A percentile compares a stretch with the other conserved stretches of the same genome.
Evolutionary conservation across 495 filamentous ascomycete genomes (phyloP).

Genomic region (Lepraria neglecta): DNA sequence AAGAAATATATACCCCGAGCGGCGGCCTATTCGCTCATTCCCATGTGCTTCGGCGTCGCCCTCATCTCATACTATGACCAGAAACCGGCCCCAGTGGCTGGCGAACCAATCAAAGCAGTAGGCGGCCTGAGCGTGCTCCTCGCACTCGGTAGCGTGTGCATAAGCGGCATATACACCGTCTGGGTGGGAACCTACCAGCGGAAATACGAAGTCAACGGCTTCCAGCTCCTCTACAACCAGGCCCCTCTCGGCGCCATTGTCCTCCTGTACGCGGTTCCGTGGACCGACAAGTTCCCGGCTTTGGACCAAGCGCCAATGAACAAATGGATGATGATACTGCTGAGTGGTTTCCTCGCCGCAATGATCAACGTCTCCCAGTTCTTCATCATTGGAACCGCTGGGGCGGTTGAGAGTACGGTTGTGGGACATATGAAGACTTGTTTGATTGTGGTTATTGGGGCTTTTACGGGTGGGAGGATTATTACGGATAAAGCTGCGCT

Average conservation of each 20-base stretch:
- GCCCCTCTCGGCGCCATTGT: conserved; percentile 58
- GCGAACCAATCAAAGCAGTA: conserved; percentile 43
- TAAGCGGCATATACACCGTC: conserved; percentile 63
- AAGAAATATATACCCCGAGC: conserved; percentile 49
- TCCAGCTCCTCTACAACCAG: conserved; percentile 69
- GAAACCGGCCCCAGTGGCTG: conserved; percentile 41
- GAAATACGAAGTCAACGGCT: conserved; percentile 59
- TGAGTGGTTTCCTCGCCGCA: conserved; percentile 52
- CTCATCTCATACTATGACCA: conserved; percentile 69
- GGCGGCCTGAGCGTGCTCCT: conserved; percentile 54
- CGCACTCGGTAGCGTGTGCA: conserved; percentile 56
- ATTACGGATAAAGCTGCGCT: conserved; percentile 26
- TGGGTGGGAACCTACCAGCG: conserved; percentile 63
- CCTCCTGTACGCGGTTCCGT: conserved; percentile 59
- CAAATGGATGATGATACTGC: conserved; percentile 38
- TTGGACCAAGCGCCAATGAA: conserved; percentile 42
- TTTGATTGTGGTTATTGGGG: conserved; percentile 38
- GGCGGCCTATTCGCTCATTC: conserved; percentile 44
- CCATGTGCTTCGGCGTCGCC: conserved; percentile 61
- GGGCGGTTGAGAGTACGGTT: conserved; percentile 64
- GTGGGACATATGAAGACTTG: conserved; percentile 55
- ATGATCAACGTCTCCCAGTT: conserved; percentile 71
- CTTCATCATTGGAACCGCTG: conserved; percentile 63
- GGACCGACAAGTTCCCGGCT: conserved; percentile 55
- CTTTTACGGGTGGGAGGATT: conserved; percentile 22